Evolutionary conservation across 208 protist genomes (phyloP), one percentile per base, ranked within the genome.

Genomic region (Wallacemonas sp.): DNA sequence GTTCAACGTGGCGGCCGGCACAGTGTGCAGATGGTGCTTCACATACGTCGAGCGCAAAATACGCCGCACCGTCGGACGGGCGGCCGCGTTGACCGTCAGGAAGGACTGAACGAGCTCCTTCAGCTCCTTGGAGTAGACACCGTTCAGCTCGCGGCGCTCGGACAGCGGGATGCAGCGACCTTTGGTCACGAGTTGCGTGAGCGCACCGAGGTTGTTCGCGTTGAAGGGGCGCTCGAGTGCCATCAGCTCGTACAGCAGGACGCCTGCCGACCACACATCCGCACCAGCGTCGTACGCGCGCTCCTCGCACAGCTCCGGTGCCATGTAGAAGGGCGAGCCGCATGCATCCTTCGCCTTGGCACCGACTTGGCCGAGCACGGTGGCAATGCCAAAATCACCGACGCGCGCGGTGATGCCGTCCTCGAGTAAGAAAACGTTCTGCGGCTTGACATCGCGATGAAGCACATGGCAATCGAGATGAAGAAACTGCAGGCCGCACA

Each of bases 211-310:
- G 26, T 48, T 83, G 25, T 61, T 55, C 8, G 81, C 69, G 49
- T 64, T 70, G 45, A 94, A 94, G 3, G 89, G 89, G 20, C 78
- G 64, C 48, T 86, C 65, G 11, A 79, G 72, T 11, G 76, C 61
- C 45, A 98, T 78, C 72, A 98, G 79, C 67, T 98, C 92, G 67
- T 98, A 99, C 8, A 98, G 70, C 10, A 98, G 55, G 2, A 98
- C 95, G 23, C 98, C 98, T 39, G 95, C 76, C 7, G 84, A 89
- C 97, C 98, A 99, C 75, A 97, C 93, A 67, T 99, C 98, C 1
- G 97, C 96, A 25, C 81, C 87, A 36, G 91, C 91, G 61, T 93
- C 93, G 82, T 99, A 98, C 1, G 78, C 74, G 18, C 76, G 74
- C 36, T 95, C 83, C 65, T 86, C 65, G 25, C 98, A 81, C 48